phyloP scores from a whole-genome alignment of 2,329 filamentous ascomycete genomes.

The Trichoderma asperellum region DNA sequence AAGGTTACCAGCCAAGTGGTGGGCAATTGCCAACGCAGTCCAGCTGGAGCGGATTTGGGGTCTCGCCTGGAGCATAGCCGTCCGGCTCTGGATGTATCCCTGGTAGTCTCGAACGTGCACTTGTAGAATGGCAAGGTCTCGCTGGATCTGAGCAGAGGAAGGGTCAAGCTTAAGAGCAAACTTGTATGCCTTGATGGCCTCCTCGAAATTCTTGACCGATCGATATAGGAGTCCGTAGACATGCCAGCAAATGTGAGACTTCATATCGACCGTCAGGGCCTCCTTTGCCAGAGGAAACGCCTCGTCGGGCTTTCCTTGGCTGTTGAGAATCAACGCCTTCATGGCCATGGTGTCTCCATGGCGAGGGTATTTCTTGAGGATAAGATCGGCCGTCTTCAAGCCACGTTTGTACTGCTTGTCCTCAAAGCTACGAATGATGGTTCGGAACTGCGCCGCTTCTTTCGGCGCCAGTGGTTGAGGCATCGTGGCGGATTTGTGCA shows the following conservation, averaged over 20 bases:
- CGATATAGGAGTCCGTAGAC: slow-evolving; percentile 95
- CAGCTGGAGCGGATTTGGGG: slow-evolving; percentile 88
- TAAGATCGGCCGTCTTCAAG: slow-evolving; percentile 93
- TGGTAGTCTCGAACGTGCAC: slow-evolving; percentile 95
- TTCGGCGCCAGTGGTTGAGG: slow-evolving; percentile 79
- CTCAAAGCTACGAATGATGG: slow-evolving; percentile 94
- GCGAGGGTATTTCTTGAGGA: slow-evolving; percentile 89
- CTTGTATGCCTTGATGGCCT: slow-evolving; percentile 98
- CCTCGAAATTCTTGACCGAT: slow-evolving; percentile 95
- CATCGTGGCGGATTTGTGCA: slow-evolving; percentile 51
- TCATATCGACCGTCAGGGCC: slow-evolving; percentile 94
- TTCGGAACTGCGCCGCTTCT: slow-evolving; percentile 91
- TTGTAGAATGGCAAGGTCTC: slow-evolving; percentile 90
- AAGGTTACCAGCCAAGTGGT: slow-evolving; percentile 87
- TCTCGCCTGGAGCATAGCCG: slow-evolving; percentile 82
- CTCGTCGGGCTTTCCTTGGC: slow-evolving; percentile 88
- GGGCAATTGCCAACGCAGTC: slow-evolving; percentile 93
- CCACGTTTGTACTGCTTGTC: slow-evolving; percentile 96
- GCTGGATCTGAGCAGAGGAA: slow-evolving; percentile 90
- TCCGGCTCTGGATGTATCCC: slow-evolving; percentile 89
- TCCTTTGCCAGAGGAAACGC: slow-evolving; percentile 92
- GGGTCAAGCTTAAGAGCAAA: slow-evolving; percentile 92
- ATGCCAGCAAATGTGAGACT: slow-evolving; percentile 99
- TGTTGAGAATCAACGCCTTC: slow-evolving; percentile 97
- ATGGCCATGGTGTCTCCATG: slow-evolving; percentile 99